A percentile compares a stretch with the other conserved stretches of the same genome.
Evolutionary conservation across 495 filamentous ascomycete genomes (phyloP).

Genomic region (Evansstolkia leycettana): DNA sequence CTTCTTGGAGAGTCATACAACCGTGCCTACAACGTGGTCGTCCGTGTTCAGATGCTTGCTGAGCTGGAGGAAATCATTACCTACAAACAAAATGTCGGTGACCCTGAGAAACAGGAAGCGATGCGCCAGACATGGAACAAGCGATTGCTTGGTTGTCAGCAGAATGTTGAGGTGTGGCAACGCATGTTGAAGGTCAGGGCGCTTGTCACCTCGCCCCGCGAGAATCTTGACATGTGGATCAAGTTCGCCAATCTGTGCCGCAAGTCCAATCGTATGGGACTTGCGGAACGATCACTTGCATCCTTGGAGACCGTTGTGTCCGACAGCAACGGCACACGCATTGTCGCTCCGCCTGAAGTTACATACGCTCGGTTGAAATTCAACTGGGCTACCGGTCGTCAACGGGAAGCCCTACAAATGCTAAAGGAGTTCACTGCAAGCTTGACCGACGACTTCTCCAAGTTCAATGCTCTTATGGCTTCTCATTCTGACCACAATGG

Average conservation of each 20-base stretch:
- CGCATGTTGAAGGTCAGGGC: slow-evolving; percentile 91
- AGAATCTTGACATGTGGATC: slow-evolving; percentile 98
- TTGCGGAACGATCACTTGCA: slow-evolving; percentile 94
- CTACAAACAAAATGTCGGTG: slow-evolving; percentile 79
- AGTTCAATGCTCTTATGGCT: slow-evolving; percentile 41
- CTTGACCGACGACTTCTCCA: slow-evolving; percentile 61
- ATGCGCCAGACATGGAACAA: slow-evolving; percentile 93
- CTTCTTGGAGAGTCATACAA: slow-evolving; percentile 95
- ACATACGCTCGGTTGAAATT: slow-evolving; percentile 91
- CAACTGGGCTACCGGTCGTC: slow-evolving; percentile 68
- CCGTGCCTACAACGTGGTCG: slow-evolving; percentile 87
- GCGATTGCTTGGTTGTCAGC: slow-evolving; percentile 85
- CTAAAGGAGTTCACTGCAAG: slow-evolving; percentile 73
- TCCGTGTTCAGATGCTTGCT: slow-evolving; percentile 95
- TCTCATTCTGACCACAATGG: slow-evolving; percentile 31
- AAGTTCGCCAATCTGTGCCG: slow-evolving; percentile 97
- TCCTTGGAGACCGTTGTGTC: slow-evolving; percentile 53
- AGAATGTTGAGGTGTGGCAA: slow-evolving; percentile 97
- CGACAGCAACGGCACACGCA: slow-evolving; percentile 40
- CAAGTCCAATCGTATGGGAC: slow-evolving; percentile 84
- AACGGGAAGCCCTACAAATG: slow-evolving; percentile 60
- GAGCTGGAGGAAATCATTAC: slow-evolving; percentile 96
- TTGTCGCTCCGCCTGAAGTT: slow-evolving; percentile 58
- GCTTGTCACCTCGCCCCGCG: slow-evolving; percentile 75
- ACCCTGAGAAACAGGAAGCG: slow-evolving; percentile 71